These are phyloP conservation scores for Hyphochytrium catenoides DNA, from an alignment of 352 stramenopile genomes.

Conservation along the genomic window DNA sequence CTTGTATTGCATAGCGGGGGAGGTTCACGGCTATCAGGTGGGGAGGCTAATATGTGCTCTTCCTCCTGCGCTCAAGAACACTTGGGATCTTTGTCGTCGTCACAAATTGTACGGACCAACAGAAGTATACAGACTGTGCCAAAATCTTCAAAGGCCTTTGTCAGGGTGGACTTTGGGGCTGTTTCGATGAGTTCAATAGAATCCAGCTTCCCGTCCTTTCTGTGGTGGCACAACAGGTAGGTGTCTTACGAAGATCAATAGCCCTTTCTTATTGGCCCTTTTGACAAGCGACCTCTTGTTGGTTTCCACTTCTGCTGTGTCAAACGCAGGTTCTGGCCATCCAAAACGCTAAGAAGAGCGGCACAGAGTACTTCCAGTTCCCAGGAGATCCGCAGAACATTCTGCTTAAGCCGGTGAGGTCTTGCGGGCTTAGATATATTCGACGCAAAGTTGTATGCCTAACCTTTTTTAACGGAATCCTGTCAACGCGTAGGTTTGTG, in stretches of 20 bases:
- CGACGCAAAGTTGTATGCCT: too few relatives aligned
- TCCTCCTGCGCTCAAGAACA: too few relatives aligned
- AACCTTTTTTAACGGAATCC: too few relatives aligned
- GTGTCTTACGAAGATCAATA: too few relatives aligned
- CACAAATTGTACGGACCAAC: constrained; percentile 91
- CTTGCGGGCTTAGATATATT: too few relatives aligned
- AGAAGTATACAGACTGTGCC: constrained; percentile 89
- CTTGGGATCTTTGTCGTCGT: constrained; percentile 90
- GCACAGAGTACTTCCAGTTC: constrained; percentile 87
- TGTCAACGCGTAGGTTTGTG: constrained; percentile 45
- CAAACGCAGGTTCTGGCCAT: constrained; percentile 94
- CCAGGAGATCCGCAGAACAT: constrained; percentile 91
- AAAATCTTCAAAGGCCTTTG: constrained; percentile 97
- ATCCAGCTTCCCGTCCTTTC: constrained; percentile 88
- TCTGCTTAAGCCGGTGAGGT: constrained; percentile 71
- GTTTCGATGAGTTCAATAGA: constrained; percentile 96
- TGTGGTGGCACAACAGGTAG: constrained; percentile 89
- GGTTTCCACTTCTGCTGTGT: too few relatives aligned
- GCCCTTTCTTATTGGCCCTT: too few relatives aligned
- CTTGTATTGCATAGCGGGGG: too few relatives aligned
- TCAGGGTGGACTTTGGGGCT: constrained; percentile 86
- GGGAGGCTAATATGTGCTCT: too few relatives aligned
- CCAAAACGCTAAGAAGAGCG: constrained; percentile 90
- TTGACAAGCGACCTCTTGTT: too few relatives aligned
- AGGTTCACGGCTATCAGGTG: too few relatives aligned